Evolutionary conservation across 2,329 filamentous ascomycete genomes (phyloP).

Genomic region (Neopestalotiopsis rosae): DNA sequence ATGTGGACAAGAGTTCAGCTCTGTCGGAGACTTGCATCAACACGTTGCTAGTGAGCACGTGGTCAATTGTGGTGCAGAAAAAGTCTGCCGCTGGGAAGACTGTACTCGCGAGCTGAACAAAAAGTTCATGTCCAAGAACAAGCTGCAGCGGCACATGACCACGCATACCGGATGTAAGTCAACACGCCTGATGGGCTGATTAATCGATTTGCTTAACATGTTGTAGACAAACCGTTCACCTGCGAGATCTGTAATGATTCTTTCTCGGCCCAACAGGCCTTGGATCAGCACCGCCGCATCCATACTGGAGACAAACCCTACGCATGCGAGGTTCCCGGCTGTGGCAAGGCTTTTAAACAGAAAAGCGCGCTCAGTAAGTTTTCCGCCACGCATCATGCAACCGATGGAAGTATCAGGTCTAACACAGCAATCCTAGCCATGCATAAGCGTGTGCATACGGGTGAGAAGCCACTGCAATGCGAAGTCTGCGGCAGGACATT

Average conservation of each 20-base stretch:
- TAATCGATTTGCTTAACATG: constrained; percentile 25
- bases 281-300: constrained; percentile 70
- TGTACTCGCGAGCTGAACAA: constrained; percentile 32
- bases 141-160: constrained; percentile 36
- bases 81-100: constrained; percentile 37
- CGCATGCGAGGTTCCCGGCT: constrained; percentile 55
- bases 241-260: constrained; percentile 60
- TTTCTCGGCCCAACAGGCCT: constrained; percentile 71
- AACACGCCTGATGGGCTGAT: neutral
- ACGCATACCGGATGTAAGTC: constrained; percentile 39
- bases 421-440: constrained; percentile 53
- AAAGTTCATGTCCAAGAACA: constrained; percentile 36
- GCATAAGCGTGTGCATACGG: constrained; percentile 70
- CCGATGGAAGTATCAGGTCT: neutral
- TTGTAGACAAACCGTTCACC: constrained; percentile 62
- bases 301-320: constrained; percentile 71
- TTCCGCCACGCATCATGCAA: neutral
- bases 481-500: constrained; percentile 64
- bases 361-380: constrained; percentile 69
- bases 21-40: constrained; percentile 29
- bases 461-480: constrained; percentile 66
- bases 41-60: constrained; percentile 34
- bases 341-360: constrained; percentile 66
- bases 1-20: constrained; percentile 32
- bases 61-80: constrained; percentile 24